A percentile compares a stretch with the other conserved stretches of the same genome.
phyloP scores from a whole-genome alignment of 805 yeast genomes.

The Candida oleophila region DNA sequence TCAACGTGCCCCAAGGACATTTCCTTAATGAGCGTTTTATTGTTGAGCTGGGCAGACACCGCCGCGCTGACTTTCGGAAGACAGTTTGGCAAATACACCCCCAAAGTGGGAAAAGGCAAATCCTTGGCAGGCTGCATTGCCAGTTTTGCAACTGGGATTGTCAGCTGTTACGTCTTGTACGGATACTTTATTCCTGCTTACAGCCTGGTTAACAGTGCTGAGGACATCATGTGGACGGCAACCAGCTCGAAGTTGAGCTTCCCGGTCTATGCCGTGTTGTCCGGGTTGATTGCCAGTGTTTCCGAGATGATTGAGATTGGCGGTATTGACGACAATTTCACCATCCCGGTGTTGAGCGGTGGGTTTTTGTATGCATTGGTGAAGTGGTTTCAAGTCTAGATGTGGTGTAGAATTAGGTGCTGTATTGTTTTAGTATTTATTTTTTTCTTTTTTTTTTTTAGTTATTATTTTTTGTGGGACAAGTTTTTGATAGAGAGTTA shows the following conservation, averaged over 20 bases:
- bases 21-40: constrained; percentile 67
- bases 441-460: no score
- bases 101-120: constrained; percentile 16
- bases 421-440: not conserved
- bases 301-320: constrained; percentile 81
- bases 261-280: constrained; percentile 51
- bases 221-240: constrained; percentile 64
- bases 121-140: constrained; percentile 23
- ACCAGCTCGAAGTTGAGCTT: constrained; percentile 58
- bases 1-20: constrained; percentile 76
- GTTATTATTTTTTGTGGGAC: no score
- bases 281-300: constrained; percentile 81
- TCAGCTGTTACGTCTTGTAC: constrained; percentile 67
- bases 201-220: constrained; percentile 51
- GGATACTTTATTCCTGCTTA: constrained; percentile 69
- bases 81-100: constrained; percentile 20
- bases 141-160: constrained; percentile 72
- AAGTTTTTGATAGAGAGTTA: no score
- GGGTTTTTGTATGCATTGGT: constrained; percentile 55
- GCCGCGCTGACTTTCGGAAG: constrained; percentile 16
- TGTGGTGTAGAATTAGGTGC: not conserved
- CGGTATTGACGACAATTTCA: constrained; percentile 86
- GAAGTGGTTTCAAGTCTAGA: constrained; percentile 13
- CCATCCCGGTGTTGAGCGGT: constrained; percentile 88
- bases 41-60: constrained; percentile 74